Base-by-base conservation (phyloP, 495 filamentous ascomycete genomes). In the Daldinia grandis region DNA sequence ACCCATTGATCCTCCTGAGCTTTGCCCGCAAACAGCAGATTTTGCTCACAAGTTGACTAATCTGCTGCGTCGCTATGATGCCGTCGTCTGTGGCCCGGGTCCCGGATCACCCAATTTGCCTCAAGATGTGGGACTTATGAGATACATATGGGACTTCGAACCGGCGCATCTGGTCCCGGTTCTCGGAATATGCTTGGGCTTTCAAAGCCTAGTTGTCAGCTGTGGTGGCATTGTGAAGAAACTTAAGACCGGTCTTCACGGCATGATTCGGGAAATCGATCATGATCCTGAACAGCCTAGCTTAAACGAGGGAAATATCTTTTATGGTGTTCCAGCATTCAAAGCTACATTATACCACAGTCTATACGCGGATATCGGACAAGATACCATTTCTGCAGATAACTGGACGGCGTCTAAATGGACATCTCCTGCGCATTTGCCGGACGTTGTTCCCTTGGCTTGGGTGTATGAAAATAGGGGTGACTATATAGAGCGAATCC, bases 181-280 rank as follows among this genome's bases (percentile, higher is more conserved):
- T 10, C 82, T 98, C 27, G 95, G 95, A 1, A 93, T 99, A 40
- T 99, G 95, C 73, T 84, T 98, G 0, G 95, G 95, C 0, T 96
- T 97, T 73, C 95, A 99, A 78, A 94, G 90, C 73, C 77, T 99
- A 56, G 89, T 89, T 25, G 77, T 88, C 28, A 85, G 85, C 40
- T 87, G 88, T 66, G 93, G 93, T 1, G 89, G 88, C 0, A 74
- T 77, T 5, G 86, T 97, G 37, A 78, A 87, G 50, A 82, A 86
- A 35, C 78, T 97, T 21, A 76, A 79, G 15, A 84, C 87, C 40
- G 92, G 92, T 3, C 82, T 93, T 61, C 95, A 98, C 81, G 95
- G 95, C 1, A 89, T 96, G 73, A 87, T 95, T 0, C 83, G 87
- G 57, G 81, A 81, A 33, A 83, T 97, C 30, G 77, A 80, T 1